Evolutionary conservation across 2,329 filamentous ascomycete species (phyloP).

Genomic region (Aureobasidium mangrovei): DNA sequence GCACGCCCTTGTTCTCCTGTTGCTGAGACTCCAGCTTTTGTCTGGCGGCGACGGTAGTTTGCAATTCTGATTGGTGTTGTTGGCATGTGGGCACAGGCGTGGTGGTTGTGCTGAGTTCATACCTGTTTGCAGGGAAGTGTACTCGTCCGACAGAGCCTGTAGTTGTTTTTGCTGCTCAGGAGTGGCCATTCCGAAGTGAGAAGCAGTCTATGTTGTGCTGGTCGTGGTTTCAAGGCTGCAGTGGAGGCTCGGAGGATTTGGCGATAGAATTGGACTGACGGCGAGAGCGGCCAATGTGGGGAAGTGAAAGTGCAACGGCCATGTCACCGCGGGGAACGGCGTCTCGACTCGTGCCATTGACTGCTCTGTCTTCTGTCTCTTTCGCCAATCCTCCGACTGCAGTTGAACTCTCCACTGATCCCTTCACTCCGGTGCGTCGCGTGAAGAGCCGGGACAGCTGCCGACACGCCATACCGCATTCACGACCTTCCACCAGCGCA

Average conservation of each 20-base stretch:
- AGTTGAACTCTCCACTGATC: too few species aligned
- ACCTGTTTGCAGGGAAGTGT: constrained; percentile 79
- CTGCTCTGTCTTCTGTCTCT: neutral
- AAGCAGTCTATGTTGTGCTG: too few species aligned
- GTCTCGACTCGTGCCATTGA: neutral
- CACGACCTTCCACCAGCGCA: neutral
- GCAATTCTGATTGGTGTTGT: constrained; percentile 55
- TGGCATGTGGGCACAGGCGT: neutral
- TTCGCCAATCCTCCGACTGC: neutral
- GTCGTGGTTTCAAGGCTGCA: neutral
- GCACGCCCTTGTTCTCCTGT: constrained; percentile 83
- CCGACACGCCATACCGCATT: neutral
- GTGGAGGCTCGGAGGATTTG: neutral
- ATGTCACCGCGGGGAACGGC: constrained; percentile 1
- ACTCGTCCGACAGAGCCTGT: constrained; percentile 78
- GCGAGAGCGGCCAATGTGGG: neutral
- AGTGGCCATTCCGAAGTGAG: constrained; percentile 12
- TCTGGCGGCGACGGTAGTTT: constrained; percentile 63
- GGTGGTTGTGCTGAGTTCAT: constrained; percentile 10
- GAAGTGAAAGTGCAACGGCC: constrained; percentile 1
- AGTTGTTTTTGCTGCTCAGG: constrained; percentile 65
- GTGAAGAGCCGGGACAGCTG: too few species aligned
- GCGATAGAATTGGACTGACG: neutral
- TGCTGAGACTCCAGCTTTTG: constrained; percentile 91
- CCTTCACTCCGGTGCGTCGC: too few species aligned